Percentiles rank a stretch among this genome's conserved stretches.
Evolutionary conservation across 192 early-diverging fungal genomes (phyloP).

Genomic region (Linnemannia elongata): DNA sequence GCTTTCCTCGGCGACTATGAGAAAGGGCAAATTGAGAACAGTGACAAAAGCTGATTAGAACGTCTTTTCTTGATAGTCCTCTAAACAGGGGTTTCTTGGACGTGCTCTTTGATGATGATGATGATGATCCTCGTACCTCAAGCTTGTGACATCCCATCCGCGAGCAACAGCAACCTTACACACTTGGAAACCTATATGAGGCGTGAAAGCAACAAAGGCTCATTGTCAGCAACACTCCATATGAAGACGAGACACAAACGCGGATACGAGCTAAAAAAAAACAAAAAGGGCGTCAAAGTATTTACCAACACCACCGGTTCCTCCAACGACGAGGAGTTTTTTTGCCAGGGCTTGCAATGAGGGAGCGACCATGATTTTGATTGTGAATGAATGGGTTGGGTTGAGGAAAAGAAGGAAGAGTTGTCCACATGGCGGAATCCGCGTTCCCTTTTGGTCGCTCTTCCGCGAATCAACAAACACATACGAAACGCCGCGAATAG

Average conservation of each 20-base stretch:
- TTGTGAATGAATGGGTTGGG: neutral
- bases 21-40: neutral
- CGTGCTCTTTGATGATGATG: neutral
- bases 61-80: neutral
- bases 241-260: neutral
- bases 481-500: neutral
- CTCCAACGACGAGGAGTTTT: constrained; percentile 51
- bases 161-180: constrained; percentile 60
- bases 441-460: neutral
- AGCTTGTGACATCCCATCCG: constrained; percentile 66
- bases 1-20: constrained; percentile 35
- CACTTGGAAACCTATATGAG: constrained; percentile 56
- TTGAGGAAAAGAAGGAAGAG: neutral
- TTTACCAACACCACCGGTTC: constrained; percentile 49
- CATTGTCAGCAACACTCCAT: too few relatives aligned
- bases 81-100: neutral
- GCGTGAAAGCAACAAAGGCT: neutral
- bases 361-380: constrained; percentile 34
- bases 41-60: neutral
- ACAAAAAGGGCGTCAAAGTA: neutral
- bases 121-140: constrained; percentile 54
- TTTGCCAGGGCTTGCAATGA: constrained; percentile 49
- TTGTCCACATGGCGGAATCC: neutral
- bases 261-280: neutral
- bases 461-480: neutral